Conservation (phyloP, 2,329 filamentous ascomycete genomes). For the Colletotrichum noveboracense region DNA sequence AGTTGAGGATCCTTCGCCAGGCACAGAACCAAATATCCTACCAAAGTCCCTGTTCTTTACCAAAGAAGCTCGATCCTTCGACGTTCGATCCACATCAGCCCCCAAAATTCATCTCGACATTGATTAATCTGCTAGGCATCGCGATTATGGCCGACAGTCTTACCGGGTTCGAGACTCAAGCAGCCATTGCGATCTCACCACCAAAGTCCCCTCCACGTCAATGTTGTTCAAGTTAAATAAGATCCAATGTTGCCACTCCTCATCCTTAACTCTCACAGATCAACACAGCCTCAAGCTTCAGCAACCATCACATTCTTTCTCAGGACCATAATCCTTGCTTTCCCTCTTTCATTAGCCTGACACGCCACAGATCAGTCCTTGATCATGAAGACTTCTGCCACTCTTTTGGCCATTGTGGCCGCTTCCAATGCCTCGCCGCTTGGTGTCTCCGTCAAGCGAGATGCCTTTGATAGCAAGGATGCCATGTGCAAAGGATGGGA, state of each 20-base stretch:
- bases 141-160: background rate
- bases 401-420: background rate
- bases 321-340: background rate
- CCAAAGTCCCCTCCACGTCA: background rate
- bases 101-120: background rate
- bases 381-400: background rate
- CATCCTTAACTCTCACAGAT: background rate
- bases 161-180: background rate
- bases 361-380: background rate
- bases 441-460: background rate
- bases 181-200: background rate
- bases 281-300: background rate
- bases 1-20: background rate
- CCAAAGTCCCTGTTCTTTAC: background rate
- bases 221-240: background rate
- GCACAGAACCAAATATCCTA: background rate
- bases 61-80: background rate
- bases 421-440: background rate
- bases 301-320: background rate
- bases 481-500: conserved; percentile 7
- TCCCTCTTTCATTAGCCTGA: background rate
- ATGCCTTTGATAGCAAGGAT: background rate
- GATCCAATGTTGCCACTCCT: background rate
- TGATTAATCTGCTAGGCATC: background rate
- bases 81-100: background rate